Percentiles rank a stretch among this genome's conserved stretches.
phyloP scores from a whole-genome alignment of 768 basidiomycete genomes.

The Pholiota microspora region DNA sequence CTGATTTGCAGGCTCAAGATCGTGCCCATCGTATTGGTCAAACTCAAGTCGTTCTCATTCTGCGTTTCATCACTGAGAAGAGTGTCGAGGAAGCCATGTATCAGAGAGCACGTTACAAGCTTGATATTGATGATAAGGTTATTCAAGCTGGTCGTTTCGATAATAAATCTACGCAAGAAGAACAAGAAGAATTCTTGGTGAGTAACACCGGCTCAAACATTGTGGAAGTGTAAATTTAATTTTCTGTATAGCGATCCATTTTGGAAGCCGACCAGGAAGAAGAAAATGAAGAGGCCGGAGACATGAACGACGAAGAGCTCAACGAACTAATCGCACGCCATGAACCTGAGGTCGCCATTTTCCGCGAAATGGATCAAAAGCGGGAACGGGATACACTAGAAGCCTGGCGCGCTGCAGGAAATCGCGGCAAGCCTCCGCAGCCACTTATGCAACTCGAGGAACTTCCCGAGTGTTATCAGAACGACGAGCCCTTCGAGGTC shows the following conservation, averaged over 20 bases:
- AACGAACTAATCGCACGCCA: constrained; percentile 88
- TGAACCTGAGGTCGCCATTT: constrained; percentile 75
- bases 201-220: constrained; percentile 29
- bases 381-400: constrained; percentile 68
- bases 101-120: constrained; percentile 90
- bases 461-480: constrained; percentile 89
- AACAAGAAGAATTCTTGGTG: constrained; percentile 94
- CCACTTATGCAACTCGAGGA: constrained; percentile 85
- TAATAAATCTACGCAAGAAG: constrained; percentile 96
- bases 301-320: constrained; percentile 93
- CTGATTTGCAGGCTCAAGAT: constrained; percentile 99
- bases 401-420: constrained; percentile 69
- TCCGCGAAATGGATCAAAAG: constrained; percentile 79
- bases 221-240: background rate
- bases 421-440: constrained; percentile 74
- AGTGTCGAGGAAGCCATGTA: constrained; percentile 99
- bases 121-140: constrained; percentile 98
- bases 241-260: constrained; percentile 67
- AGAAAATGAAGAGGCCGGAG: constrained; percentile 85
- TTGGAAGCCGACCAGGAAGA: constrained; percentile 89
- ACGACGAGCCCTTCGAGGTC: constrained; percentile 73
- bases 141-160: constrained; percentile 99
- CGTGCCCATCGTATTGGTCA: constrained; percentile 99
- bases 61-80: constrained; percentile 96
- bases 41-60: constrained; percentile 94